These are phyloP conservation scores for Linum lewisii DNA, from an alignment of 345 rosid species.

Conservation along the genomic window DNA sequence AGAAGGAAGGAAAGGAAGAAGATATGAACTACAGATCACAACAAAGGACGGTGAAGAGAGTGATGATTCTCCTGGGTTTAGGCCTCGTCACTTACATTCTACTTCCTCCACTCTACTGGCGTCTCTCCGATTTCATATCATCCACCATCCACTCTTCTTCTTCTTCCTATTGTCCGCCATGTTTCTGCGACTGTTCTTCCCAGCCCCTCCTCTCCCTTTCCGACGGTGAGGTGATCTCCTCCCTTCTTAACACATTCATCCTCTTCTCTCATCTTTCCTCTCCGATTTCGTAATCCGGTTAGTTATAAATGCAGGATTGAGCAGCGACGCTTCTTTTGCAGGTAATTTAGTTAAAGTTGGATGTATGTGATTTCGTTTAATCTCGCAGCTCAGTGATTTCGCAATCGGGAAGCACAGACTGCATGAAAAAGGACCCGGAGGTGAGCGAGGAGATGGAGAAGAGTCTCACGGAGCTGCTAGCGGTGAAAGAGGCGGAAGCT, in stretches of 20 bases:
- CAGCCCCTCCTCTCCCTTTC: constrained; percentile 41
- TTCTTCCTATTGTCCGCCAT: constrained; percentile 34
- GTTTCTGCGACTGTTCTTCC: constrained; percentile 56
- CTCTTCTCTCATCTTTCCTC: neutral
- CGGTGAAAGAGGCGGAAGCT: constrained; percentile 44
- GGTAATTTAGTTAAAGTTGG: constrained; percentile 18
- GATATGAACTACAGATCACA: constrained; percentile 21
- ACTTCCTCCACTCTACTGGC: constrained; percentile 55
- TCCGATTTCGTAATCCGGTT: constrained; percentile 2
- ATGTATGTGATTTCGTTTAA: neutral
- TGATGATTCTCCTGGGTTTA: constrained; percentile 31
- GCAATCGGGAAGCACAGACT: constrained; percentile 22
- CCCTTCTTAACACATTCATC: neutral
- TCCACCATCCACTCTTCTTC: constrained; percentile 1
- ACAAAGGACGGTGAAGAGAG: constrained; percentile 32
- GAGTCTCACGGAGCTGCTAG: constrained; percentile 33
- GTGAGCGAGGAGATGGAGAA: constrained; percentile 37
- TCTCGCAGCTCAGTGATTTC: neutral
- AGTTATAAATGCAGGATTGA: constrained; percentile 47
- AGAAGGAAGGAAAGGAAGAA: neutral
- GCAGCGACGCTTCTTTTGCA: constrained; percentile 31
- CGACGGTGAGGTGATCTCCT: constrained; percentile 21
- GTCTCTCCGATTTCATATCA: constrained; percentile 30
- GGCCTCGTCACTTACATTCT: constrained; percentile 35
- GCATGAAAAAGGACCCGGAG: constrained; percentile 34